Base-by-base conservation (phyloP, 1,139 yeast genomes). In the Debaryomyces singareniensis region DNA sequence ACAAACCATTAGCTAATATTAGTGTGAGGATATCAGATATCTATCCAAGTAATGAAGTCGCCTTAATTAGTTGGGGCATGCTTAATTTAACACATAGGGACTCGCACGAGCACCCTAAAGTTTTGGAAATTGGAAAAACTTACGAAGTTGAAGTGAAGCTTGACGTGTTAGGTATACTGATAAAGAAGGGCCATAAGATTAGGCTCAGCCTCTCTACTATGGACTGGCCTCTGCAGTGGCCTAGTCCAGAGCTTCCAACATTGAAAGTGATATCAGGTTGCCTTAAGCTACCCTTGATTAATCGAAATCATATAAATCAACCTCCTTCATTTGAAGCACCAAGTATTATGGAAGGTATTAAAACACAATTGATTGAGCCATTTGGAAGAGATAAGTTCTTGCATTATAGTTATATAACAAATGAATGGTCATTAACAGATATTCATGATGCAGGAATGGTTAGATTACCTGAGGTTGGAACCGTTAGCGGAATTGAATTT, bases 221-320 rank as follows among this genome's bases (percentile, higher is more conserved):
- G 20, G 68, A 61, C 35, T 62, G 69, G 68, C 68, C 68, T 9
- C 63, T 59, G 31, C 48, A 51, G 24, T 62, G 68, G 68, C 68
- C 68, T 23, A 43, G 55, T 0, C 53, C 39, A 4, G 58, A 51
- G 38, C 55, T 47, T 15, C 64, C 61, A 29, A 53, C 46, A 2
- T 39, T 50, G 33, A 55, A 47, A 2, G 26, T 60, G 14, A 38
- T 37, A 31, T 33, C 25, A 16, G 32, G 29, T n/a, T 12, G 9
- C 10, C 28, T 36, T 5, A 23, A 29, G 13, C 16, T 38, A n/a
- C 21, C 21, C 7, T n/a, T 18, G 7, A 7, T 18, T n/a, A n/a
- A 7, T 18, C 9, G n/a, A 7, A 18, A 7, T 7, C 7, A 18
- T 18, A 7, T 18, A 7, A 7, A 7, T 7, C 9, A 18, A 7